Base-by-base conservation (phyloP, 2,329 filamentous ascomycete genomes). In the Aspergillus sp. region DNA sequence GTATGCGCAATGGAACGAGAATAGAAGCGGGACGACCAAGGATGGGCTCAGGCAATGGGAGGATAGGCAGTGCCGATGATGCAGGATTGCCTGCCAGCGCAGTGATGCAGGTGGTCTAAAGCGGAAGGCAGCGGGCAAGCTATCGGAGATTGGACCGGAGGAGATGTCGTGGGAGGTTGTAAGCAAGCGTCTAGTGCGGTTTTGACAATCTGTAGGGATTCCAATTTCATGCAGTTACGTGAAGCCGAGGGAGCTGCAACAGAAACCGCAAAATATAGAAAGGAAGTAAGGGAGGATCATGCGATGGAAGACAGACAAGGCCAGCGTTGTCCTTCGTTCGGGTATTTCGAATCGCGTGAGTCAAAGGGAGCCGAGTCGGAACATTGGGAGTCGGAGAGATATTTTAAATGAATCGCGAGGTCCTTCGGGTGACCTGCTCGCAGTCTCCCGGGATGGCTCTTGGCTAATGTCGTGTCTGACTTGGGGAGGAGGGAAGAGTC, bases 41-140 rank as follows among this genome's bases (percentile, higher is more conserved):
- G 58, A 59, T 57, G 63, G 56, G 61, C 52, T 54, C 44, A 41
- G 50, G 55, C 43, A 52, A 55, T 51, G 40, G 50, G 58, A 53
- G 62, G 68, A 64, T 62, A 65, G 59, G 59, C 43, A 63, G 59
- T 59, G 64, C 67, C 65, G 65, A 68, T 68, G 70, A 68, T 68
- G 70, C 69, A 71, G 61, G 62, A 67, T 62, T 59, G 63, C 60
- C 67, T 71, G 71, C 69, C 70, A 72, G 62, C 69, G 64, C 68
- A 72, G 67, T 67, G 58, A 72, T 72, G 71, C 71, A 73, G 64
- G 65, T 61, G 67, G 64, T 72, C 71, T 58, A 72, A 73, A 71
- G 56, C 45, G 71, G 71, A 68, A 67, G 59, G 56, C 52, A 48
- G 57, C 69, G 62, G 63, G 59, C 58, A 61, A 68, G 58, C 59